A percentile compares a stretch with the other conserved stretches of the same genome.
Conservation (phyloP, 257 asterid genomes). For the Verbena officinalis region DNA sequence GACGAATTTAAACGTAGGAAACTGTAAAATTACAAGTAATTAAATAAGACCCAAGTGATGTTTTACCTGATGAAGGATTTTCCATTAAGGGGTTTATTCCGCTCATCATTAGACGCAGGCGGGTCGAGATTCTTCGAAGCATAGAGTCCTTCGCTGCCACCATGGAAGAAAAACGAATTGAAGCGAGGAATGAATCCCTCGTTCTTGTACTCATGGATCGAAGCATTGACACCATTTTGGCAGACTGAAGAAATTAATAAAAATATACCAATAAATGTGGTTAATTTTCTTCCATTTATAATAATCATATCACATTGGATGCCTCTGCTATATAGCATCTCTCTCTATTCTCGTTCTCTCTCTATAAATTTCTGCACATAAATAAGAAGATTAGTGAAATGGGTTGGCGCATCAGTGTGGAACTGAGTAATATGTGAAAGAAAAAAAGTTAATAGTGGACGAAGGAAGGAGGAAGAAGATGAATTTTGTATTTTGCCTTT, state of each 20-base stretch:
- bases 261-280: constrained; percentile 36
- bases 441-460: background rate
- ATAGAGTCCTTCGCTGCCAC: constrained; percentile 1
- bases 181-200: constrained; percentile 35
- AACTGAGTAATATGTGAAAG: background rate
- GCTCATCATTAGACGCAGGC: no score
- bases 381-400: background rate
- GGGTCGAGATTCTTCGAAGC: background rate
- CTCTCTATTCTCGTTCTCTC: constrained; percentile 16
- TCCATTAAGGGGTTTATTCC: background rate
- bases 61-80: background rate
- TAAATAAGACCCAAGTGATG: background rate
- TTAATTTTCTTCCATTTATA: constrained; percentile 21
- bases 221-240: constrained; percentile 56
- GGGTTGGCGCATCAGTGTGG: background rate
- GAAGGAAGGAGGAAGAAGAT: background rate
- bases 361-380: background rate
- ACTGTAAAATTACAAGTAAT: no score
- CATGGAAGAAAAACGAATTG: constrained; percentile 7
- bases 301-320: constrained; percentile 45
- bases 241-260: constrained; percentile 36
- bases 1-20: no score
- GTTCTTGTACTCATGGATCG: constrained; percentile 93
- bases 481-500: background rate
- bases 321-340: constrained; percentile 38